Evolutionary conservation across 352 stramenopile genomes (phyloP).

Genomic region (Phytophthora vignae): DNA sequence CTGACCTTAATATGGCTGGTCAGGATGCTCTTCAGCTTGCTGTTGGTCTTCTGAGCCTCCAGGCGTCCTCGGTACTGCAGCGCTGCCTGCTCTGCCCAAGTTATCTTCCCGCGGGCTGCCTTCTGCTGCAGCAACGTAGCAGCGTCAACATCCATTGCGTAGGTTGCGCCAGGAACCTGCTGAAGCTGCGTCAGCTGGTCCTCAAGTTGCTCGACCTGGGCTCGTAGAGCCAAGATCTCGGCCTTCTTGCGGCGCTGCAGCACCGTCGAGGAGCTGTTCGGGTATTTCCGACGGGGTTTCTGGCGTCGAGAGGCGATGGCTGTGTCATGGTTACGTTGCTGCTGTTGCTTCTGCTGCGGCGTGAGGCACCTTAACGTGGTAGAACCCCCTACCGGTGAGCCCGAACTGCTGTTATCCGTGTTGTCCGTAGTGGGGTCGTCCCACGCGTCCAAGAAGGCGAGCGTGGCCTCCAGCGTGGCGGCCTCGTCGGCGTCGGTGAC

Average conservation of each 20-base stretch:
- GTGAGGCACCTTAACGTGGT: constrained; percentile 2
- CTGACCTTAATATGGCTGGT: constrained; percentile 27
- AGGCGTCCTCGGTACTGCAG: constrained; percentile 15
- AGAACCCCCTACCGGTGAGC: neutral
- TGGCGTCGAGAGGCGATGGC: neutral
- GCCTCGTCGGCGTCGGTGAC: constrained; percentile 21
- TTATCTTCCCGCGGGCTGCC: neutral
- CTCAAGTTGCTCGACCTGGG: constrained; percentile 30
- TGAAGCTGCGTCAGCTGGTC: constrained; percentile 24
- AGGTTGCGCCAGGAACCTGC: neutral
- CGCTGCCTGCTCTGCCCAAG: constrained; percentile 17
- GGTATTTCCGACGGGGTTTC: constrained; percentile 26
- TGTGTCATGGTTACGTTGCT: neutral
- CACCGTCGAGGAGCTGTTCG: constrained; percentile 30
- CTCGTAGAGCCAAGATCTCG: constrained; percentile 31
- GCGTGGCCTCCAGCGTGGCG: constrained; percentile 27
- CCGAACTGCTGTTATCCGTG: neutral
- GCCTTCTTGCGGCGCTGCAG: constrained; percentile 41
- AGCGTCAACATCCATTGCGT: neutral
- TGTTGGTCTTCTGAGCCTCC: constrained; percentile 28
- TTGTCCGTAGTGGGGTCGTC: neutral
- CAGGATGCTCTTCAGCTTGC: constrained; percentile 30
- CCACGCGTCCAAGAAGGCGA: constrained; percentile 30
- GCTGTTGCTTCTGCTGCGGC: constrained; percentile 26
- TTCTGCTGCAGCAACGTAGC: neutral